Evolutionary conservation across 2,329 filamentous ascomycete genomes (phyloP).

Genomic region (Fusarium sp.): DNA sequence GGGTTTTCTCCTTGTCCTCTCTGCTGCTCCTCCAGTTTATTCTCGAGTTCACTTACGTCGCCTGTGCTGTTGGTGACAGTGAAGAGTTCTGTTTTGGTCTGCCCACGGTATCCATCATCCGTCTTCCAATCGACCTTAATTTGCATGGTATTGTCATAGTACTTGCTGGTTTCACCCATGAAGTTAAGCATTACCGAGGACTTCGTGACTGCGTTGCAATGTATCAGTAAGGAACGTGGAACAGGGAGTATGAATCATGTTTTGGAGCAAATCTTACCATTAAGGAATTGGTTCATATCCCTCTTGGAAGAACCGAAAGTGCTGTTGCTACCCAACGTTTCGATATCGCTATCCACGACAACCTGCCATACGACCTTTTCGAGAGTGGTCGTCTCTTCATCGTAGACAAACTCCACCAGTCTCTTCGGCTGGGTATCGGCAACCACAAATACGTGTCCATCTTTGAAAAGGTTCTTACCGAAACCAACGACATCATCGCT

Average conservation of each 20-base stretch:
- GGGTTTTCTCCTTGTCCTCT: neutral
- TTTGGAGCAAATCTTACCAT: neutral
- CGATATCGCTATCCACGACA: too few species aligned
- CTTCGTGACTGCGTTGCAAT: neutral
- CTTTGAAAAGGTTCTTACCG: neutral
- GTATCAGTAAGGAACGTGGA: neutral
- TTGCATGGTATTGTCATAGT: constrained; percentile 16
- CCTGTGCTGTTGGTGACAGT: constrained; percentile 14
- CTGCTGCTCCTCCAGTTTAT: neutral
- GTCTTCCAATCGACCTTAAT: constrained; percentile 22
- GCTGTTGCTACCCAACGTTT: neutral
- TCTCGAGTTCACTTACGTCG: neutral
- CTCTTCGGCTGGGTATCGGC: neutral
- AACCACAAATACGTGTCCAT: neutral
- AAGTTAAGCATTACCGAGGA: constrained; percentile 2
- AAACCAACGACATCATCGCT: neutral
- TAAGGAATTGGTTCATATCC: neutral
- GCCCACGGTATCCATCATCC: neutral
- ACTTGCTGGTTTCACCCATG: neutral
- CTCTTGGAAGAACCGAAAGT: neutral
- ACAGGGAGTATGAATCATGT: neutral
- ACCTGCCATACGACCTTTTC: constrained; percentile 8
- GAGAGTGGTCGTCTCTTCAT: neutral
- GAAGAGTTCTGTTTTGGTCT: constrained; percentile 15
- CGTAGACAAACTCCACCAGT: neutral